phyloP scores from a whole-genome alignment of 192 early-diverging fungal genomes.

The Dissophora ornata region DNA sequence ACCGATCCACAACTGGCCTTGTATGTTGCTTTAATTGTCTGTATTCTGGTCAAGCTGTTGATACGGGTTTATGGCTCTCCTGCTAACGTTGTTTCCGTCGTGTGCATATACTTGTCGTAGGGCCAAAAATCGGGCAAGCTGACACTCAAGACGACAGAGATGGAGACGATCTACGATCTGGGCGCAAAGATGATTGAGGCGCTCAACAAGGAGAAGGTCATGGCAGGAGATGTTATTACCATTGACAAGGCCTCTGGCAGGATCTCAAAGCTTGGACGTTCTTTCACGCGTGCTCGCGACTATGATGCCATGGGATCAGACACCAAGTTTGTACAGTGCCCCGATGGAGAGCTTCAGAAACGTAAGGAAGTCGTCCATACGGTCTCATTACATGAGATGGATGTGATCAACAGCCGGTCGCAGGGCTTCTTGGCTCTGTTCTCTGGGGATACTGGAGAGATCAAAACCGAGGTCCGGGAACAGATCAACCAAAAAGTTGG shows the following conservation, averaged over 20 bases:
- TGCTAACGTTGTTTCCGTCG: too few relatives aligned
- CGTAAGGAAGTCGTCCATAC: conserved; percentile 98
- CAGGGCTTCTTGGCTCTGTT: conserved; percentile 98
- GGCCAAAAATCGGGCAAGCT: conserved; percentile 96
- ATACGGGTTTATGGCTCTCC: too few relatives aligned
- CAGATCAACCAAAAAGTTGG: conserved; percentile 97
- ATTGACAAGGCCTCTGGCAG: conserved; percentile 99
- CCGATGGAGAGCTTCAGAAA: conserved; percentile 98
- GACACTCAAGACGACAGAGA: conserved; percentile 98
- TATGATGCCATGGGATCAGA: conserved; percentile 99
- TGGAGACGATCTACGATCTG: conserved; percentile 99
- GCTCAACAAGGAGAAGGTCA: conserved; percentile 97
- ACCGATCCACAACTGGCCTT: conserved; percentile 90
- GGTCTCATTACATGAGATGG: conserved; percentile 98
- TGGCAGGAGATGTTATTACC: conserved; percentile 96
- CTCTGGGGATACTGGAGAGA: conserved; percentile 98
- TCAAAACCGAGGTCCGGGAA: conserved; percentile 95
- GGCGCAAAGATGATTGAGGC: conserved; percentile 99
- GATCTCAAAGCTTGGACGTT: conserved; percentile 95
- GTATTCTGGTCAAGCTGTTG: background rate
- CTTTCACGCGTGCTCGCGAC: conserved; percentile 95
- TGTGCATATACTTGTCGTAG: too few relatives aligned
- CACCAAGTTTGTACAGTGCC: conserved; percentile 97
- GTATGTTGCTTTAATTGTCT: conserved; percentile 49
- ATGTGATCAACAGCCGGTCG: conserved; percentile 97